phyloP scores from a whole-genome alignment of 2,329 filamentous ascomycete genomes.

The Cladosporium sp. region DNA sequence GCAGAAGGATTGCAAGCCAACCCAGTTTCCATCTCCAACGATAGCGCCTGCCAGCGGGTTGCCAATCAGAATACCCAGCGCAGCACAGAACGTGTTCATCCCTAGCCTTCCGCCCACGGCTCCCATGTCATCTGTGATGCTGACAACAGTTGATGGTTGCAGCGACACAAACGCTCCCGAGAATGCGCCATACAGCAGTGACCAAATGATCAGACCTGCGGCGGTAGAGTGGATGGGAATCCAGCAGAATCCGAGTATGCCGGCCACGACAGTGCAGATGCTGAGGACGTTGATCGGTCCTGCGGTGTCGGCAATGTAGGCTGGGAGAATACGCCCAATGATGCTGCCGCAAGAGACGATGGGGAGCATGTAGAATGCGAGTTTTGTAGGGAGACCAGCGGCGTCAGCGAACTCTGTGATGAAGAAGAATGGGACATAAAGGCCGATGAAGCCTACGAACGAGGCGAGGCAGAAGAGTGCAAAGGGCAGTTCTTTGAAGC shows the following conservation, averaged over 20 bases:
- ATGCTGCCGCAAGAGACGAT: slow-evolving; percentile 39
- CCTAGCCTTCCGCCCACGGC: slow-evolving; percentile 29
- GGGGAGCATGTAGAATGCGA: slow-evolving; percentile 40
- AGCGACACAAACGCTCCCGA: slow-evolving; percentile 41
- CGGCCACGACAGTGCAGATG: slow-evolving; percentile 46
- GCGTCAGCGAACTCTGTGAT: slow-evolving; percentile 38
- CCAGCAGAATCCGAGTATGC: slow-evolving; percentile 56
- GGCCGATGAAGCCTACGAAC: slow-evolving; percentile 39
- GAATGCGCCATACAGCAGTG: slow-evolving; percentile 39
- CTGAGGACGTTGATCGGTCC: slow-evolving; percentile 53
- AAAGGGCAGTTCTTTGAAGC: slow-evolving; percentile 40
- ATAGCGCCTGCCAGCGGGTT: slow-evolving; percentile 30
- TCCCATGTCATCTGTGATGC: slow-evolving; percentile 37
- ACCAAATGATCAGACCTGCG: slow-evolving; percentile 32
- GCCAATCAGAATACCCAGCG: slow-evolving; percentile 29
- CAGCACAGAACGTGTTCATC: slow-evolving; percentile 28
- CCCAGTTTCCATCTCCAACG: slow-evolving; percentile 21
- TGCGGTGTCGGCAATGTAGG: slow-evolving; percentile 53
- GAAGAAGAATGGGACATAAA: slow-evolving; percentile 46
- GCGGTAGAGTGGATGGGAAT: slow-evolving; percentile 45
- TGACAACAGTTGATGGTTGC: slow-evolving; percentile 37
- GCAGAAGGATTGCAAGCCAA: slow-evolving; percentile 28
- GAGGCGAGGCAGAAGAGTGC: slow-evolving; percentile 32
- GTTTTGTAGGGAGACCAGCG: slow-evolving; percentile 24
- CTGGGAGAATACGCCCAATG: slow-evolving; percentile 43